These are phyloP conservation scores for Hypoxylon sp. DNA, from an alignment of 2,329 filamentous ascomycete species.

Conservation along the genomic window DNA sequence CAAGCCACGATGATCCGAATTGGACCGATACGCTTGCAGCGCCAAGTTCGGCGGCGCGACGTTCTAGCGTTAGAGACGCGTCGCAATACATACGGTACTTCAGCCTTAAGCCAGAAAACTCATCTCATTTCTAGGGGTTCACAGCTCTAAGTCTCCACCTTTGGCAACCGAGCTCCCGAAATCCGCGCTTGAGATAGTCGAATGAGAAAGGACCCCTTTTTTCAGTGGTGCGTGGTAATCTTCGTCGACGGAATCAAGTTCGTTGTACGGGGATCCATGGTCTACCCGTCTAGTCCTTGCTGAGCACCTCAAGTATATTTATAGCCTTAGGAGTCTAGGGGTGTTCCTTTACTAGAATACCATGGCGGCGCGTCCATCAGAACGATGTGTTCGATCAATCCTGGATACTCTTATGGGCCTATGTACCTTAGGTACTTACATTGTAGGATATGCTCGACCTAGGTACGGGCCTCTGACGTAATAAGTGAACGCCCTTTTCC, in stretches of 20 bases:
- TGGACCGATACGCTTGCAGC: background rate
- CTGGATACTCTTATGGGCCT: too few species aligned
- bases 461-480: background rate
- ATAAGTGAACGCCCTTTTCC: background rate
- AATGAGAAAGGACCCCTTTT: background rate
- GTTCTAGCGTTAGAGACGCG: background rate
- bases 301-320: background rate
- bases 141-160: background rate
- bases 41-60: background rate
- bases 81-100: background rate
- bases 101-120: background rate
- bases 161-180: background rate
- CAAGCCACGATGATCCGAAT: background rate
- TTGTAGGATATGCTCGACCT: too few species aligned
- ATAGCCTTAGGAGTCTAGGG: background rate
- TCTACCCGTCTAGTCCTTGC: background rate
- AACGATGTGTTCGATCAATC: too few species aligned
- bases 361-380: background rate
- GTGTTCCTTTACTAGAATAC: background rate
- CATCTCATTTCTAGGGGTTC: background rate
- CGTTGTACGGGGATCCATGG: background rate
- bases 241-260: conserved; percentile 13
- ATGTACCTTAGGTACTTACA: too few species aligned
- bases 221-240: conserved; percentile 20
- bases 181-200: background rate